Evolutionary conservation across 208 protist species (phyloP).

Genomic region (Porcisia hertigi): DNA sequence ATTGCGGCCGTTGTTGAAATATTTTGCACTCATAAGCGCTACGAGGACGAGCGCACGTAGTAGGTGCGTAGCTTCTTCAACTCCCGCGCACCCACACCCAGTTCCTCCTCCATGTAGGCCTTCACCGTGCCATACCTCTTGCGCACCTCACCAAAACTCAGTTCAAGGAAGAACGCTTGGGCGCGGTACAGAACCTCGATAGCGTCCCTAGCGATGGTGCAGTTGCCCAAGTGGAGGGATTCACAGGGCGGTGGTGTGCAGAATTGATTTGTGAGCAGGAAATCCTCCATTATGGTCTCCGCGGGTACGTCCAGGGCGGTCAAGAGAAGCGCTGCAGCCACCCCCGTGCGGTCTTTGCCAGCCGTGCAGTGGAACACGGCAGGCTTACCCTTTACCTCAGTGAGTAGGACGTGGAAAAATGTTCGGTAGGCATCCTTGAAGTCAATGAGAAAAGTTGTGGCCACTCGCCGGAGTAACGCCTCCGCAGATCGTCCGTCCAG

Average conservation of each 20-base stretch:
- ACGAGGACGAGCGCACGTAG: conserved; percentile 25
- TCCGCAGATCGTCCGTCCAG: conserved; percentile 25
- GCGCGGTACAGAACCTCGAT: conserved; percentile 37
- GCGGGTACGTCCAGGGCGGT: conserved; percentile 36
- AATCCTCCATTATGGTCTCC: conserved; percentile 44
- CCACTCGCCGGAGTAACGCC: conserved; percentile 20
- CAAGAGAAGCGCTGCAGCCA: conserved; percentile 48
- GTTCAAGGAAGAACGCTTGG: conserved; percentile 33
- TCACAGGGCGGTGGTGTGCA: conserved; percentile 17
- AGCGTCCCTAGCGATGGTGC: conserved; percentile 23
- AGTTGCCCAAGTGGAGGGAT: conserved; percentile 12
- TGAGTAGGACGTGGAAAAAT: conserved; percentile 37
- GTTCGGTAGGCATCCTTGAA: conserved; percentile 29
- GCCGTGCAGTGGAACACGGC: conserved; percentile 54
- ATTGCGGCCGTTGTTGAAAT: neutral
- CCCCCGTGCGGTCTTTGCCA: conserved; percentile 54
- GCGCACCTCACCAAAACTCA: conserved; percentile 28
- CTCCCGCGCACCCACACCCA: conserved; percentile 27
- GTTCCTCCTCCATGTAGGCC: conserved; percentile 38
- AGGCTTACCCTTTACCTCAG: conserved; percentile 25
- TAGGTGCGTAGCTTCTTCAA: conserved; percentile 26
- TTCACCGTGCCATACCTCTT: conserved; percentile 27
- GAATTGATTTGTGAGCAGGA: conserved; percentile 31
- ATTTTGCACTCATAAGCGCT: neutral
- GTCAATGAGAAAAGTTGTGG: conserved; percentile 29